Percentiles rank a stretch among this genome's conserved stretches.
phyloP scores from a whole-genome alignment of 345 rosid genomes.

The Odontarrhena argentea region DNA sequence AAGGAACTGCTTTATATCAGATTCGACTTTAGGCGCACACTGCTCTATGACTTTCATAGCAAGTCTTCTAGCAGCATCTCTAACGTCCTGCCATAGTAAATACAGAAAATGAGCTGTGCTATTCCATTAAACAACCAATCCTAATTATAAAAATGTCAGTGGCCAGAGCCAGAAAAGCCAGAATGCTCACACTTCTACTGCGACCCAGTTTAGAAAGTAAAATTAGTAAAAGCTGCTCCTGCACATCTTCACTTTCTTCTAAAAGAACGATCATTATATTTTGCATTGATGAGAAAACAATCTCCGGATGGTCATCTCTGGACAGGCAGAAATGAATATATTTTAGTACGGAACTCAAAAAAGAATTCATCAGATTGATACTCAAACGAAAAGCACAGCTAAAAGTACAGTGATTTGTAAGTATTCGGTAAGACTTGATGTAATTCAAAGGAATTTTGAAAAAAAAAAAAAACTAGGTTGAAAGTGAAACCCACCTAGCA shows the following conservation, averaged over 20 bases:
- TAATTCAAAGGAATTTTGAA: conserved; percentile 3
- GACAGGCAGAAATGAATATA: conserved; percentile 31
- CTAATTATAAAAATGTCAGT: conserved; percentile 7
- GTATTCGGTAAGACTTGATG: conserved; percentile 9
- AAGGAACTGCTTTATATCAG: conserved; percentile 81
- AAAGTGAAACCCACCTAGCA: conserved; percentile 69
- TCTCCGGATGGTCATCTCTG: conserved; percentile 96
- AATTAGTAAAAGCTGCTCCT: conserved; percentile 71
- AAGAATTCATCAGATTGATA: conserved; percentile 13
- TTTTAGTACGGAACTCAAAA: conserved; percentile 6
- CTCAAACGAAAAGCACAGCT: background rate
- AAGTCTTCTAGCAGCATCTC: conserved; percentile 74
- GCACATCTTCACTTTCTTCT: conserved; percentile 93
- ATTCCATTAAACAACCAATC: conserved; percentile 10
- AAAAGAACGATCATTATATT: conserved; percentile 79
- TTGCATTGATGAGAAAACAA: conserved; percentile 86
- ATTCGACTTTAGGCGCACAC: conserved; percentile 85
- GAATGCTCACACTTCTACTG: conserved; percentile 63
- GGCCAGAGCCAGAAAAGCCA: conserved; percentile 9
- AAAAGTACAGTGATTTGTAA: background rate
- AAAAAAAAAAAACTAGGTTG: conserved; percentile 2
- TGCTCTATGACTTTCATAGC: conserved; percentile 87
- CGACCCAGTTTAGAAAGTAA: conserved; percentile 78
- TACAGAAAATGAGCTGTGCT: conserved; percentile 35
- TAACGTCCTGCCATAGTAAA: conserved; percentile 58